phyloP scores from a whole-genome alignment of 169 alveolate genomes.

The Cryptosporidium muris region DNA sequence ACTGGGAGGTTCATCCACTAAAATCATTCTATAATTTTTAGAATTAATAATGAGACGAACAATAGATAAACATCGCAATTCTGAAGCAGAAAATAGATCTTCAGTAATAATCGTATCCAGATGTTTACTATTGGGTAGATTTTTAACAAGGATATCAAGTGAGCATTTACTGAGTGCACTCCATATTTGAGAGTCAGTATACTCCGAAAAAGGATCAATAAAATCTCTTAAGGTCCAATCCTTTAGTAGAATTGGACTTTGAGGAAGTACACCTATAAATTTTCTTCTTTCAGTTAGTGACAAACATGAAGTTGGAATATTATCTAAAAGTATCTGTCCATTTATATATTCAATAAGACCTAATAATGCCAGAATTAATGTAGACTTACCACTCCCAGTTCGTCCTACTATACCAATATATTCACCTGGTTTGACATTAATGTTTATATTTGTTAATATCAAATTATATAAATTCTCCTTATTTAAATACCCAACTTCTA shows the following conservation, averaged over 20 bases:
- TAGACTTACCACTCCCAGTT: constrained; percentile 79
- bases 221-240: constrained; percentile 76
- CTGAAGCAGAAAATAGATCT: constrained; percentile 72
- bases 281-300: constrained; percentile 65
- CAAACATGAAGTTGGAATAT: constrained; percentile 59
- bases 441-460: constrained; percentile 52
- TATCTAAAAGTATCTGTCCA: constrained; percentile 75
- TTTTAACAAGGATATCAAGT: not conserved
- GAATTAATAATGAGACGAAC: constrained; percentile 79
- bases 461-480: constrained; percentile 6
- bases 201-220: constrained; percentile 75
- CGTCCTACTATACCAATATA: constrained; percentile 77
- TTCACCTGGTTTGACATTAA: constrained; percentile 71
- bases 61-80: constrained; percentile 78
- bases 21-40: constrained; percentile 75
- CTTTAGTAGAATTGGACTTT: constrained; percentile 73
- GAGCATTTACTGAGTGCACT: constrained; percentile 72
- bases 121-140: constrained; percentile 4
- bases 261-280: constrained; percentile 77
- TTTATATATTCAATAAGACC: constrained; percentile 73
- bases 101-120: constrained; percentile 46
- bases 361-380: constrained; percentile 73
- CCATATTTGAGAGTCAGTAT: constrained; percentile 71
- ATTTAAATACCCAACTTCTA: constrained; percentile 49
- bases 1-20: constrained; percentile 84